phyloP scores from a whole-genome alignment of 441 rosid genomes.

The Erodium texanum region DNA sequence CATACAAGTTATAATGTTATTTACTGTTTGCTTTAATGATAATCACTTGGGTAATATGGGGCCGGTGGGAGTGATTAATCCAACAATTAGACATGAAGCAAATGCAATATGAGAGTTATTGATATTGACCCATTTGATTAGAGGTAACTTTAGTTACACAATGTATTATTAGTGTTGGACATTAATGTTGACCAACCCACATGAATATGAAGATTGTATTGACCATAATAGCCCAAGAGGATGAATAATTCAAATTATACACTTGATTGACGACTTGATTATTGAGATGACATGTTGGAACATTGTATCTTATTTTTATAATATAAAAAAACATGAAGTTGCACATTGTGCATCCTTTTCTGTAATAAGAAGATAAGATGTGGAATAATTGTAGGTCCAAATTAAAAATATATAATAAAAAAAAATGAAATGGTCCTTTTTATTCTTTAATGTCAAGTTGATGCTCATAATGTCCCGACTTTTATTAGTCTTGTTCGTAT shows the following conservation, averaged over 20 bases:
- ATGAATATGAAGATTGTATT: neutral
- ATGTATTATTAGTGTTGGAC: neutral
- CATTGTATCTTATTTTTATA: neutral
- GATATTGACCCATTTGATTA: neutral
- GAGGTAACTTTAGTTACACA: neutral
- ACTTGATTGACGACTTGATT: neutral
- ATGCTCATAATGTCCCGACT: neutral
- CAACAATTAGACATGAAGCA: too few species aligned
- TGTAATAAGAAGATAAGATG: constrained; percentile 19
- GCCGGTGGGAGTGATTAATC: too few species aligned
- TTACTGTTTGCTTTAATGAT: too few species aligned
- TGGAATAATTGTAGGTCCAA: constrained; percentile 20
- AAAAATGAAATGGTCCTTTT: neutral
- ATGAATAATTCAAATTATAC: too few species aligned
- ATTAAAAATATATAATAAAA: too few species aligned
- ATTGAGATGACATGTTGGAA: neutral
- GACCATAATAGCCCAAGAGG: too few species aligned
- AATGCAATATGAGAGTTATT: too few species aligned
- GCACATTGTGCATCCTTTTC: too few species aligned
- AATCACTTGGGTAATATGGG: too few species aligned
- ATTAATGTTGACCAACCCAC: neutral
- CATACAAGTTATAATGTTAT: too few species aligned
- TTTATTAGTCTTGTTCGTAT: too few species aligned
- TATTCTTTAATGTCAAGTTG: neutral
- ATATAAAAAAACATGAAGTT: too few species aligned